Evolutionary conservation across 1,284 basidiomycete genomes (phyloP), one percentile per base, ranked within the genome.

Genomic region (Trichosporon coremiiforme): DNA sequence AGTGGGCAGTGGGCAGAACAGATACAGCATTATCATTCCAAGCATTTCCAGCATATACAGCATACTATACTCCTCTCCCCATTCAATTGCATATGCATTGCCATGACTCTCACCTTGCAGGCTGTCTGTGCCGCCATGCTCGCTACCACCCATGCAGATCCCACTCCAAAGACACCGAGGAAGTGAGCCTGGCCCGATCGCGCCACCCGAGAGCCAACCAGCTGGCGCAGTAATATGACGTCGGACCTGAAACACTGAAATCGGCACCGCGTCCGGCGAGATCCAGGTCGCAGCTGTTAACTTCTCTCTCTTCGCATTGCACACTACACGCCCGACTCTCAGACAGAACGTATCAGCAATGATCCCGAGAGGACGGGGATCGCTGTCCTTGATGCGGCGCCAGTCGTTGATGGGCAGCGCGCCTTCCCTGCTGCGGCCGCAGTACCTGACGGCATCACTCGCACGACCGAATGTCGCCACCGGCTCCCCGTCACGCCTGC

Each of bases 81-180:
- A 68, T 68, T 69, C 68, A 69, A 33, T 66, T 45, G 55, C 68
- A 68, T 68, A 69, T 69, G 68, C 68, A 69, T 69, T 35, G 66
- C 29, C 57, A 33, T 60, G 29, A 33, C 31, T 35, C 31, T 60
- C 17, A 33, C 12, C 6, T 13, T 57, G 15, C 45, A 15, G 6
- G 8, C n/a, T 22, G 47, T 53, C 47, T 9, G 47, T 53, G 47
- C 47, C 47, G 20, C 47, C 47, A 53, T 33, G 57, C 4, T 22
- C 17, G 47, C 17, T 9, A 22, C 20, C 20, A 20, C 4, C 4
- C 12, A 17, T 6, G 20, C 20, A 22, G 47, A 53, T 53, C 47
- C n/a, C n/a, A 53, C 20, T 22, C 3, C 45, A 4, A 53, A 53
- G n/a, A 20, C 45, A 55, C 22, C 12, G 1, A 57, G 55, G 29